Conservation (phyloP, 345 rosid genomes). For the Salix udensis region DNA sequence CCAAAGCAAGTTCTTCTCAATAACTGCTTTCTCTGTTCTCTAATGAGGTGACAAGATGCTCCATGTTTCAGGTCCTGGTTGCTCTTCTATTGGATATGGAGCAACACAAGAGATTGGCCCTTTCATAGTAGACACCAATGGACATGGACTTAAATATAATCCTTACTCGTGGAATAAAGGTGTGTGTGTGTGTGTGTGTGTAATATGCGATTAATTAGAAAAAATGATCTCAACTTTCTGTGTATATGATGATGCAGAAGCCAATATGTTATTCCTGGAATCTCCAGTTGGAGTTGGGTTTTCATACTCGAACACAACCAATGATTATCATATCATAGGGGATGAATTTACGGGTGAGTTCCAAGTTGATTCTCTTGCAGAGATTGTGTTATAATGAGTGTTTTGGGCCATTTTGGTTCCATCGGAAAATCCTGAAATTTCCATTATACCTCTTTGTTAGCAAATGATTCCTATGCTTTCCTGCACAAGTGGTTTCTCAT, state of each 20-base stretch:
- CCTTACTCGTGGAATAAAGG: slow-evolving; percentile 86
- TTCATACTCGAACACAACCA: slow-evolving; percentile 75
- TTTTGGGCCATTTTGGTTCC: not conserved
- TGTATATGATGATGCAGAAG: slow-evolving; percentile 53
- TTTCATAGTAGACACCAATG: slow-evolving; percentile 68
- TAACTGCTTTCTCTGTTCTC: slow-evolving; percentile 22
- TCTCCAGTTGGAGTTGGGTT: slow-evolving; percentile 95
- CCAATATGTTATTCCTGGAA: slow-evolving; percentile 85
- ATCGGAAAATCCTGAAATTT: slow-evolving; percentile 6
- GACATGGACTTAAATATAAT: slow-evolving; percentile 52
- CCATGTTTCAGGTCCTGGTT: slow-evolving; percentile 79
- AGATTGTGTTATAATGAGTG: not conserved
- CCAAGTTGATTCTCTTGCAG: not conserved
- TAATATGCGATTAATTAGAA: not conserved
- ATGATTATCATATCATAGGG: slow-evolving; percentile 54
- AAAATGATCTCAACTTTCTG: slow-evolving; percentile 2
- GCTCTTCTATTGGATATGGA: slow-evolving; percentile 96
- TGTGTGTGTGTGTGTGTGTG: slow-evolving; percentile 6
- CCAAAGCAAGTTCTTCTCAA: slow-evolving; percentile 14
- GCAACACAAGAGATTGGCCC: slow-evolving; percentile 98
- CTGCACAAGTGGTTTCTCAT: slow-evolving; percentile 67
- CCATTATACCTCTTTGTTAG: slow-evolving; percentile 14
- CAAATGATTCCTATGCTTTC: slow-evolving; percentile 70
- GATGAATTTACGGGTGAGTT: slow-evolving; percentile 71
- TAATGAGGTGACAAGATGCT: slow-evolving; percentile 41